Percentiles rank a stretch among this genome's conserved stretches.
Conservation (phyloP, 202 grass and related monocot species). For the Bolboschoenoplectus hybrid region DNA sequence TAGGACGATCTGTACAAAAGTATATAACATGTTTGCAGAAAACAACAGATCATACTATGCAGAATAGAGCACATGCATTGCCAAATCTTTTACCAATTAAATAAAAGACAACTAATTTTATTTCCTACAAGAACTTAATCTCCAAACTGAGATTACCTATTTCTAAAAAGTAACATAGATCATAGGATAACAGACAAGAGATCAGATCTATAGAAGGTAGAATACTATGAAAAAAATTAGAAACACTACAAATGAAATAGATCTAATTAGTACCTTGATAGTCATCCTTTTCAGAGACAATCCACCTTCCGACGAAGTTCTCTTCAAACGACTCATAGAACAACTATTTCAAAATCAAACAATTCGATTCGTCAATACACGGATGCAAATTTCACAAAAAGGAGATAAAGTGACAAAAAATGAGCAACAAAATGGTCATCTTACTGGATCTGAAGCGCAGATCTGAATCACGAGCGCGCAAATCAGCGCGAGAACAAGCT, state of each 20-base stretch:
- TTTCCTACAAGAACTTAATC: not conserved
- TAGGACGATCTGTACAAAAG: not conserved
- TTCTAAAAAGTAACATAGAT: not conserved
- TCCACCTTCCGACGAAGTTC: slow-evolving; percentile 72
- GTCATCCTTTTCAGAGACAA: slow-evolving; percentile 64
- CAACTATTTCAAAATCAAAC: slow-evolving; percentile 51
- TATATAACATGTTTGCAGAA: not conserved
- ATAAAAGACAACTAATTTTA: not conserved
- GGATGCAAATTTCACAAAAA: not conserved
- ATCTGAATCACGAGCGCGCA: slow-evolving; percentile 67
- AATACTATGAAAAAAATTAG: not conserved
- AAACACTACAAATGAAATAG: not conserved
- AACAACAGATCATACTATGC: not conserved
- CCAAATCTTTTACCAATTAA: not conserved
- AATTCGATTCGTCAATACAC: slow-evolving; percentile 25
- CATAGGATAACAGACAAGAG: not conserved
- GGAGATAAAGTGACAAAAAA: not conserved
- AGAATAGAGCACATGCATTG: not conserved
- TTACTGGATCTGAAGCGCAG: slow-evolving; percentile 79
- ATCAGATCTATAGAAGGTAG: slow-evolving; percentile 19
- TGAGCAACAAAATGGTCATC: not conserved
- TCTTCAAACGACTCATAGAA: slow-evolving; percentile 87
- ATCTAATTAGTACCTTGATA: slow-evolving; percentile 59
- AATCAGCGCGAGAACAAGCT: slow-evolving; percentile 50
- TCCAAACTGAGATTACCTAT: not conserved